phyloP scores from a whole-genome alignment of 2,329 filamentous ascomycete genomes.

The Colletotrichum graminicola region DNA sequence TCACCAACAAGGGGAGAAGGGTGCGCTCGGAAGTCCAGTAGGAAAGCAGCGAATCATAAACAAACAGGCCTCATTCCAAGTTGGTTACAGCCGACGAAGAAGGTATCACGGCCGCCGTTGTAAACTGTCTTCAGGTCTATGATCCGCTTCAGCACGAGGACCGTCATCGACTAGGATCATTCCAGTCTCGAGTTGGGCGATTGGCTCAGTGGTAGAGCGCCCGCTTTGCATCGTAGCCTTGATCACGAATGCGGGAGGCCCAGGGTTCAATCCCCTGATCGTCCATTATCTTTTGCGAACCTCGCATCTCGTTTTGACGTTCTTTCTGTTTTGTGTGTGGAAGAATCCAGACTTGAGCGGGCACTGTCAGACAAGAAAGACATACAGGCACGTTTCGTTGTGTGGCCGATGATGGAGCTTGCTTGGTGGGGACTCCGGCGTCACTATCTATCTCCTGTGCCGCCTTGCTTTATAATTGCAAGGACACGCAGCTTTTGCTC shows the following conservation, averaged over 20 bases:
- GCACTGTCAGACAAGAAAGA: not conserved
- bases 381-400: not conserved
- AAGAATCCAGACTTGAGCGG: not conserved
- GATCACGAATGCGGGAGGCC: conserved; percentile 10
- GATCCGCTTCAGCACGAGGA: not conserved
- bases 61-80: no score
- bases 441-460: no score
- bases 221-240: conserved; percentile 17
- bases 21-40: not conserved
- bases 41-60: not conserved
- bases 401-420: not conserved
- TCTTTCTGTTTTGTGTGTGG: no score
- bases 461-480: not conserved
- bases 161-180: not conserved
- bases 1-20: not conserved
- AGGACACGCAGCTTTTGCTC: not conserved
- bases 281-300: conserved; percentile 7
- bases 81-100: no score
- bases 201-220: conserved; percentile 24
- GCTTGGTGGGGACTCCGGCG: not conserved
- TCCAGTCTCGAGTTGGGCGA: not conserved
- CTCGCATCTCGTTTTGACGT: not conserved
- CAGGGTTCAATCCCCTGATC: conserved; percentile 29
- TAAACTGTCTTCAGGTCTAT: not conserved
- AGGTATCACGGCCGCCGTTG: not conserved